Base-by-base conservation (phyloP, 352 stramenopile species). In the Saprolegnia parasitica region DNA sequence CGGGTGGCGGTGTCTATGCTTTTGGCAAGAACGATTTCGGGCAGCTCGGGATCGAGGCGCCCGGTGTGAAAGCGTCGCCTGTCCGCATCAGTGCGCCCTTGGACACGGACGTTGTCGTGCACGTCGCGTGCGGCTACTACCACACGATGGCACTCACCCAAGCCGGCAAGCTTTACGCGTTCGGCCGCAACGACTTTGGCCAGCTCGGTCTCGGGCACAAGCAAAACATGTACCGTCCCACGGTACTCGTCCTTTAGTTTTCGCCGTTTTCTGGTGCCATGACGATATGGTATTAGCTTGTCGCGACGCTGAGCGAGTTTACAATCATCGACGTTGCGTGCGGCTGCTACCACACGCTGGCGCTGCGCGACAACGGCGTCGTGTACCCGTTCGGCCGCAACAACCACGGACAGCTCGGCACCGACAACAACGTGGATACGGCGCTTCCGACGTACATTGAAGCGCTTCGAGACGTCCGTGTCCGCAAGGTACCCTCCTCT, bases 1-100 rank as follows among this genome's bases (percentile, higher is more conserved):
- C 73, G 1, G 73, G 75, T 21, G 89, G 90, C 21, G 80, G 81
- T 2, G 74, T 97, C 20, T 88, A 88, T 42, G 83, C 84, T 9
- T 97, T 94, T 64, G 92, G 92, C 6, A 97, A 97, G 76, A 98
- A 98, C 72, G 91, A 98, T 32, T 88, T 97, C 60, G 91, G 91
- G 0, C 90, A 97, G 71, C 79, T 98, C 29, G 93, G 91, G 0
- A 54, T 97, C 13, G 79, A 87, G 3, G 71, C 78, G 20, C 79
- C 77, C 0, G 77, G 83, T 11, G 72, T 84, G 10, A 67, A 78
- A 37, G 49, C 65, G 16, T 56, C 73, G 16, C 86, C 89, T 3
- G 76, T 79, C 4, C 74, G 79, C 18, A 68, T 93, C 29, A 71
- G 72, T 3, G 71, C 78, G 2, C 76, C 76, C 8, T 72, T 96